Evolutionary conservation across 2,329 filamentous ascomycete genomes (phyloP).

Genomic region (Hortaea werneckii): DNA sequence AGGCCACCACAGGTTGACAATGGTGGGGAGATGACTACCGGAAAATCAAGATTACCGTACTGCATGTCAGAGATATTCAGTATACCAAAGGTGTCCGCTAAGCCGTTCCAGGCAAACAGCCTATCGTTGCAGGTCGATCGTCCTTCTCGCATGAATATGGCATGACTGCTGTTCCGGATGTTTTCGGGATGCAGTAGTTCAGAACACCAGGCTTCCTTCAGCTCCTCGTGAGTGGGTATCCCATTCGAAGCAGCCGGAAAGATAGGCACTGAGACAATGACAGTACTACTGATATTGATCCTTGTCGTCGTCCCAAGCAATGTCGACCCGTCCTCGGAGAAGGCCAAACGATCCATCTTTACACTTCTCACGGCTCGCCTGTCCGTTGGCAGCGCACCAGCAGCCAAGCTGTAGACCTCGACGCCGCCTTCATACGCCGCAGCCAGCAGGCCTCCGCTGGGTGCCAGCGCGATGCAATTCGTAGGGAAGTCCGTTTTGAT

Average conservation of each 20-base stretch:
- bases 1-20: conserved; percentile 27
- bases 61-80: conserved; percentile 24
- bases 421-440: conserved; percentile 79
- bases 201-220: conserved; percentile 30
- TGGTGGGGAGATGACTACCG: conserved; percentile 28
- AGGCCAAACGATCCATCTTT: conserved; percentile 25
- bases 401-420: conserved; percentile 66
- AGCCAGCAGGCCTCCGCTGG: conserved; percentile 71
- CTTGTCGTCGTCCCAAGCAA: conserved; percentile 28
- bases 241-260: conserved; percentile 22
- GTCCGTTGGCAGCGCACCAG: conserved; percentile 39
- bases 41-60: conserved; percentile 28
- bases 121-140: conserved; percentile 22
- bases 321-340: conserved; percentile 28
- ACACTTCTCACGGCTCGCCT: conserved; percentile 25
- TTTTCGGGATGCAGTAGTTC: conserved; percentile 28
- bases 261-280: conserved; percentile 26
- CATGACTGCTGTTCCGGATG: conserved; percentile 29
- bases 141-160: conserved; percentile 25
- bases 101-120: conserved; percentile 28
- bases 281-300: conserved; percentile 26
- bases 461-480: conserved; percentile 68
- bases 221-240: conserved; percentile 24
- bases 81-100: conserved; percentile 28
- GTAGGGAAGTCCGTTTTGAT: conserved; percentile 70